Evolutionary conservation across 106 monocot genomes (phyloP).

Genomic region (Dendrobium huoshanense): DNA sequence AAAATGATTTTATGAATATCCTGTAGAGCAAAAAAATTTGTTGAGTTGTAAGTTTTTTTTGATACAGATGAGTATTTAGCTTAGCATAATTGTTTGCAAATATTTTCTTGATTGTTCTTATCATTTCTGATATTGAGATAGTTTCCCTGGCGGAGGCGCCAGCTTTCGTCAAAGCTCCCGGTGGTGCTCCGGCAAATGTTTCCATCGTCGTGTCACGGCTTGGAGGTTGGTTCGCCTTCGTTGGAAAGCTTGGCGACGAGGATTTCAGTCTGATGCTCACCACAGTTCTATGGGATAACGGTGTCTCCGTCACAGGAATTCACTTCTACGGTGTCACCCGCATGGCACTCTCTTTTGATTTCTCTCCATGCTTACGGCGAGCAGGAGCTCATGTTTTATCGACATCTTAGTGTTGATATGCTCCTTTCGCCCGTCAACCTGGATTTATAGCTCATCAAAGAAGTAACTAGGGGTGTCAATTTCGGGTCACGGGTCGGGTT

Average conservation of each 20-base stretch:
- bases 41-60: too few relatives aligned
- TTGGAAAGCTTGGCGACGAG: conserved; percentile 22
- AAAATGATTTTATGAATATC: too few relatives aligned
- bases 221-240: conserved; percentile 10
- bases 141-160: conserved; percentile 11
- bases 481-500: too few relatives aligned
- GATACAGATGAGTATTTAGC: too few relatives aligned
- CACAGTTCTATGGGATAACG: conserved; percentile 8
- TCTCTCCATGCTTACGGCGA: conserved; percentile 10
- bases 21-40: too few relatives aligned
- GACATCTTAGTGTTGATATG: conserved; percentile 22
- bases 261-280: conserved; percentile 14
- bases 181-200: conserved; percentile 21
- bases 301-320: conserved; percentile 1
- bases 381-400: conserved; percentile 24
- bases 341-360: conserved; percentile 16
- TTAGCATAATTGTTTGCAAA: too few relatives aligned
- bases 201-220: conserved; percentile 12
- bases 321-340: conserved; percentile 5
- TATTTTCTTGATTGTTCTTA: too few relatives aligned
- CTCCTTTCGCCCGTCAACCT: neutral
- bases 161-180: conserved; percentile 17
- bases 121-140: too few relatives aligned
- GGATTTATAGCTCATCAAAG: conserved; percentile 12
- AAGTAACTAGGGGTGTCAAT: too few relatives aligned